phyloP scores from a whole-genome alignment of 768 basidiomycete species.

The Kwoniella pini region DNA sequence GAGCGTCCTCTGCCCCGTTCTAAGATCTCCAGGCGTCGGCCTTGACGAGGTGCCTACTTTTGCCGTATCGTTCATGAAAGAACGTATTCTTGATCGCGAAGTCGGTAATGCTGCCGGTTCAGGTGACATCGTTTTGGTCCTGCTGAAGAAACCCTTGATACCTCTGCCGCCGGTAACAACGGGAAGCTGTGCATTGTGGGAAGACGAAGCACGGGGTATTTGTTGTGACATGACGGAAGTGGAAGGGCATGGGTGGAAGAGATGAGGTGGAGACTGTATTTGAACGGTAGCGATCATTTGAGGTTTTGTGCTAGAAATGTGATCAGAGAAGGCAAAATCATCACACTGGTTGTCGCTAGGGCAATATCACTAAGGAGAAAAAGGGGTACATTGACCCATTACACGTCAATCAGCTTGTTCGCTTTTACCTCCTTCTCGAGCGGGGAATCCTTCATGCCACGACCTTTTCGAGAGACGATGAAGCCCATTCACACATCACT shows the following conservation, averaged over 20 bases:
- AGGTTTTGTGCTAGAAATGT: background rate
- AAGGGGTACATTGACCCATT: slow-evolving; percentile 2
- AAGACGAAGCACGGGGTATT: slow-evolving; percentile 8
- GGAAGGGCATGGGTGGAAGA: slow-evolving; percentile 6
- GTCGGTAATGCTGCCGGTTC: slow-evolving; percentile 15
- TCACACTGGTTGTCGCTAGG: background rate
- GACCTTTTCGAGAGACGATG: background rate
- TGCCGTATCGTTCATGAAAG: slow-evolving; percentile 18
- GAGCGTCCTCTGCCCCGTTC: slow-evolving; percentile 15
- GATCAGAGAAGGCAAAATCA: background rate
- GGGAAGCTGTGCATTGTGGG: slow-evolving; percentile 1
- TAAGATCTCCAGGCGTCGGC: background rate
- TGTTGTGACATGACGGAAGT: slow-evolving; percentile 1
- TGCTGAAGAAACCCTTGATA: slow-evolving; percentile 27
- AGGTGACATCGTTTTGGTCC: slow-evolving; percentile 20
- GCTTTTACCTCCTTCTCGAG: background rate
- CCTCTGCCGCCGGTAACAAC: slow-evolving; percentile 14
- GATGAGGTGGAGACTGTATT: slow-evolving; percentile 20
- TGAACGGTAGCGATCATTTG: slow-evolving; percentile 21
- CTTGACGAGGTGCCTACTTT: slow-evolving; percentile 4
- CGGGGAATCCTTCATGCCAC: background rate
- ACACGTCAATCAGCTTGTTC: background rate
- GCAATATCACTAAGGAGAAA: background rate
- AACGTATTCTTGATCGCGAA: slow-evolving; percentile 16
- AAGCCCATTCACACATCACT: background rate